Conservation (phyloP, 2,329 filamentous ascomycete species). For the Sporothrix pseudoabietina region DNA sequence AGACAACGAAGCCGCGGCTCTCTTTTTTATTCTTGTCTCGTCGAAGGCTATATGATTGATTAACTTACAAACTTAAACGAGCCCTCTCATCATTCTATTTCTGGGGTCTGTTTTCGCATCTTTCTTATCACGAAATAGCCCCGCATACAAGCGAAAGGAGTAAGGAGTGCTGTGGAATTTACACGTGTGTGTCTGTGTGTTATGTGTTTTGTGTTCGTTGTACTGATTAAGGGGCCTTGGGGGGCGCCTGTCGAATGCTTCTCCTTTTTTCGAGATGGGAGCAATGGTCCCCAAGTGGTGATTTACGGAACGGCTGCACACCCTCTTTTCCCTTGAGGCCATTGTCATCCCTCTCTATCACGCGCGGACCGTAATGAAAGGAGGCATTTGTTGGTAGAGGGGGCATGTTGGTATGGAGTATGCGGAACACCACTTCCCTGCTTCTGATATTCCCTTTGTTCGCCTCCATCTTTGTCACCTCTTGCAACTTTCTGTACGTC, state of each 20-base stretch:
- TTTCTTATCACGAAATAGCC: not conserved
- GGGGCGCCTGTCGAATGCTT: not conserved
- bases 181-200: constrained; percentile 9
- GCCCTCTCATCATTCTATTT: not conserved
- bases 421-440: not conserved
- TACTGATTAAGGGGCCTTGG: not conserved
- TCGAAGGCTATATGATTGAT: not conserved
- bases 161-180: not conserved
- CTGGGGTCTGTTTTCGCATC: not conserved
- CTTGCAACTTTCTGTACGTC: not conserved
- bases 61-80: not conserved
- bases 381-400: not conserved
- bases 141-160: not conserved
- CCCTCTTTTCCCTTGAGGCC: not conserved
- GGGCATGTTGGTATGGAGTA: no score
- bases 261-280: not conserved
- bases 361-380: not conserved
- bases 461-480: not conserved
- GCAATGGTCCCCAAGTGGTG: not conserved
- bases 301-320: constrained; percentile 17
- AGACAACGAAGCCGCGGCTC: not conserved
- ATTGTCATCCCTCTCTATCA: not conserved
- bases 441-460: not conserved
- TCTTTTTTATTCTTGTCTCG: not conserved
- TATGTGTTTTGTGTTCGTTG: not conserved